Percentiles rank a stretch among this genome's conserved stretches.
phyloP scores from a whole-genome alignment of 768 basidiomycete genomes.

The Podaxis sp. region DNA sequence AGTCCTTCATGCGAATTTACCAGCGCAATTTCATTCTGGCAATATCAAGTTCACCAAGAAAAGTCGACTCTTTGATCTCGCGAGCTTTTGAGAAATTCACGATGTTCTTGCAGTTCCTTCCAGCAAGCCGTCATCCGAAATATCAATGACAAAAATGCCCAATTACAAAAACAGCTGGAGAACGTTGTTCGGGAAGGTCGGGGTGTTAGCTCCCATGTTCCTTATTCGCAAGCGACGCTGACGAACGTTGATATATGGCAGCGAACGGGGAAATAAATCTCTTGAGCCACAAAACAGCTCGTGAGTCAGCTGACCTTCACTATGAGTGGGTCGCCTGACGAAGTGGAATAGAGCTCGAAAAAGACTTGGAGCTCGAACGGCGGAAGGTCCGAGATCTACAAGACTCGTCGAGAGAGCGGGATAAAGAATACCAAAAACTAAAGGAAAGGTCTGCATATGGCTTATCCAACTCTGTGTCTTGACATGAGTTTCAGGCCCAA shows the following conservation, averaged over 20 bases:
- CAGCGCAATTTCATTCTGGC: constrained; percentile 88
- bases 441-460: constrained; percentile 46
- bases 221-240: background rate
- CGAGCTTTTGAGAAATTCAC: background rate
- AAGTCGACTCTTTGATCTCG: constrained; percentile 41
- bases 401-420: constrained; percentile 71
- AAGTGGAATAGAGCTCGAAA: constrained; percentile 59
- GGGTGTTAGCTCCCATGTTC: constrained; percentile 7
- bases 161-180: constrained; percentile 82
- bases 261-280: constrained; percentile 78
- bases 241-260: constrained; percentile 24
- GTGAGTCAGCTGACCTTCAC: constrained; percentile 32
- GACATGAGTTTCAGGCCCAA: constrained; percentile 47
- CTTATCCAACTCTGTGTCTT: background rate
- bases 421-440: constrained; percentile 86
- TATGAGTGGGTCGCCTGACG: background rate
- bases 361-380: constrained; percentile 78
- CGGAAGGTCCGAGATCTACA: constrained; percentile 73
- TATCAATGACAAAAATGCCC: constrained; percentile 79
- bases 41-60: constrained; percentile 88
- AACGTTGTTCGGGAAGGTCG: constrained; percentile 84
- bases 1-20: constrained; percentile 10
- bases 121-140: constrained; percentile 83
- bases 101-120: constrained; percentile 53
- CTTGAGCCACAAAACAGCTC: constrained; percentile 65